phyloP scores from a whole-genome alignment of 192 early-diverging fungal species.

The Obelidium mucronatum region DNA sequence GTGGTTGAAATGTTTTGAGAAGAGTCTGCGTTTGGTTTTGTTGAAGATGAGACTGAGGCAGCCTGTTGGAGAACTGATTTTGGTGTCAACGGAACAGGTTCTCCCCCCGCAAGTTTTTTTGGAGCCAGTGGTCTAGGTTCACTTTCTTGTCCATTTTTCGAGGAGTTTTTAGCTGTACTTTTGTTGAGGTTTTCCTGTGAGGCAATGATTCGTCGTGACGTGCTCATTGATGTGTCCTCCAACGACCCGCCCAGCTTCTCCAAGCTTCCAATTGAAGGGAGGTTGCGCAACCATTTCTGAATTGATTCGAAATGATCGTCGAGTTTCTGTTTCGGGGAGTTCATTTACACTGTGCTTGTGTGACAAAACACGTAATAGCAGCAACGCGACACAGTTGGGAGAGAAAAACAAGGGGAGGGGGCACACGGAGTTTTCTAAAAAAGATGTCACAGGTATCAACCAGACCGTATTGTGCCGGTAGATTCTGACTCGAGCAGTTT shows the following conservation, averaged over 20 bases:
- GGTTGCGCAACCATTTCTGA: background rate
- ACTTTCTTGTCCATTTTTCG: background rate
- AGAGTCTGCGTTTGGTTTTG: background rate
- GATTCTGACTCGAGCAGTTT: too few relatives aligned
- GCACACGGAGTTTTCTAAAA: too few relatives aligned
- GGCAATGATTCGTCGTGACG: background rate
- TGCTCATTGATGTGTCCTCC: conserved; percentile 7
- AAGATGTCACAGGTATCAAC: too few relatives aligned
- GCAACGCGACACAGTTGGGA: too few relatives aligned
- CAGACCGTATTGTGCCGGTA: too few relatives aligned
- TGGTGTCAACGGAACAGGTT: background rate
- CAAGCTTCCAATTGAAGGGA: conserved; percentile 6
- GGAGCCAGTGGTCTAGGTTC: background rate
- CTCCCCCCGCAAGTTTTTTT: background rate
- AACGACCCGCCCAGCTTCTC: conserved; percentile 4
- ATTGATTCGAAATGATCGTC: background rate
- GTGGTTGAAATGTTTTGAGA: background rate
- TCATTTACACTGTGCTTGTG: too few relatives aligned
- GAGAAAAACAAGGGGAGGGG: too few relatives aligned
- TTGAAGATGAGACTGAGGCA: background rate
- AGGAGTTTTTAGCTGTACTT: background rate
- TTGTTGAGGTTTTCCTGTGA: background rate
- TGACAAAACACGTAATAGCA: too few relatives aligned
- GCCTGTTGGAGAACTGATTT: background rate
- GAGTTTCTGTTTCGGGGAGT: background rate